Percentiles rank a stretch among this genome's conserved stretches.
These are phyloP conservation scores for Venturiaceae sp. DNA, from an alignment of 2,329 filamentous ascomycete genomes.

Conservation along the genomic window DNA sequence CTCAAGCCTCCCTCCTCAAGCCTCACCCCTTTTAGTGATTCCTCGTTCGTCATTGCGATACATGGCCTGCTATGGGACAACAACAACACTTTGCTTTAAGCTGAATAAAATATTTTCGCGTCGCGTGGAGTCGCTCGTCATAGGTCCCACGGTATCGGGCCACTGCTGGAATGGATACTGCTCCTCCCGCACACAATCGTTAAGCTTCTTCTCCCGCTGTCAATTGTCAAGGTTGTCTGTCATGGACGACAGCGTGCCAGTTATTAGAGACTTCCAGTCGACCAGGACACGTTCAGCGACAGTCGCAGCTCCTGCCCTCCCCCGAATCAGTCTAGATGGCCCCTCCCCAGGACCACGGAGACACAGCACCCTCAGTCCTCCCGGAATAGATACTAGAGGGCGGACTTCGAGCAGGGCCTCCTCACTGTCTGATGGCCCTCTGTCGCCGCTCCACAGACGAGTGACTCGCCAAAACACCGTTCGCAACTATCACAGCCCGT, in stretches of 20 bases:
- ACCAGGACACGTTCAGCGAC: neutral
- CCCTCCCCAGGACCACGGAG: neutral
- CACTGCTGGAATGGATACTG: neutral
- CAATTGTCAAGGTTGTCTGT: too few relatives aligned
- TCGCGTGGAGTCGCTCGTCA: neutral
- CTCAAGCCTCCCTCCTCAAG: neutral
- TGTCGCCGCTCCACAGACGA: slow-evolving; percentile 15
- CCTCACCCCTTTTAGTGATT: too few relatives aligned
- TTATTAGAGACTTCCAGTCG: slow-evolving; percentile 1
- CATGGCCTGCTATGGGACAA: too few relatives aligned
- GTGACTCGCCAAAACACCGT: slow-evolving; percentile 35
- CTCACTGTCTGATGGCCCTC: neutral
- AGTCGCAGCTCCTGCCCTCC: neutral
- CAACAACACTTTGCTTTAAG: neutral
- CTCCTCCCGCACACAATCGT: too few relatives aligned
- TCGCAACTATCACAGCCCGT: slow-evolving; percentile 28
- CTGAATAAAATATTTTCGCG: neutral
- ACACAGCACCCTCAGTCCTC: neutral
- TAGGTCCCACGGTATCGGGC: too few relatives aligned
- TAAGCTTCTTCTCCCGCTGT: too few relatives aligned
- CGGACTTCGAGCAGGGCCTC: neutral
- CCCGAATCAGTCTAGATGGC: neutral
- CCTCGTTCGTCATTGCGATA: too few relatives aligned
- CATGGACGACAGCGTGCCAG: too few relatives aligned
- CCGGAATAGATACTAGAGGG: neutral